phyloP scores from a whole-genome alignment of 345 rosid species.

The Boechera stricta region DNA sequence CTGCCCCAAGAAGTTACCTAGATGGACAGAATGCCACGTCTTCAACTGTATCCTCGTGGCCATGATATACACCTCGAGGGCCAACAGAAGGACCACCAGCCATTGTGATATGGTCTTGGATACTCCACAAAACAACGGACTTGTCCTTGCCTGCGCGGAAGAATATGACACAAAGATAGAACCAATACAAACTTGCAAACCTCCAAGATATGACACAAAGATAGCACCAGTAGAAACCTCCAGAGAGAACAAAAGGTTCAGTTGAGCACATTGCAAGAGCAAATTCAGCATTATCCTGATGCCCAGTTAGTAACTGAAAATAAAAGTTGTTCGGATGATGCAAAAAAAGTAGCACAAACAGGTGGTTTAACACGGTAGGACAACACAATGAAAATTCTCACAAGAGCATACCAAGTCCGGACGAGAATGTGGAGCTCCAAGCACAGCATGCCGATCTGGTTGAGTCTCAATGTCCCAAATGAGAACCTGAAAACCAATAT shows the following conservation, averaged over 20 bases:
- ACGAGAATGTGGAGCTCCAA: conserved; percentile 84
- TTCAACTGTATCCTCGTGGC: conserved; percentile 94
- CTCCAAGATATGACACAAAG: neutral
- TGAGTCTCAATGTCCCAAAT: conserved; percentile 96
- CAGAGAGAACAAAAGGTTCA: conserved; percentile 94
- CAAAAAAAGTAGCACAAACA: conserved; percentile 7
- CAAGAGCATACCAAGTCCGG: conserved; percentile 77
- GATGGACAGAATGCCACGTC: conserved; percentile 91
- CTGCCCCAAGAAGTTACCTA: conserved; percentile 56
- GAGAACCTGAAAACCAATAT: conserved; percentile 67
- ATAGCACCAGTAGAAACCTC: conserved; percentile 57
- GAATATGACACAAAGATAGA: conserved; percentile 14
- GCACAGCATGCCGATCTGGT: conserved; percentile 90
- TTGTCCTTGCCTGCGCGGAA: conserved; percentile 80
- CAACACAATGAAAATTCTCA: neutral
- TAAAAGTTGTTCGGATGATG: conserved; percentile 33
- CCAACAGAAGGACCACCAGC: conserved; percentile 65
- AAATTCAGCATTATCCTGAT: conserved; percentile 94
- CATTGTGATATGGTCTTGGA: conserved; percentile 82
- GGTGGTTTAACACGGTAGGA: neutral
- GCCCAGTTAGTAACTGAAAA: conserved; percentile 85
- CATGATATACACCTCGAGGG: conserved; percentile 83
- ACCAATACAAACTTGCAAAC: conserved; percentile 27
- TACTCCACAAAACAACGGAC: conserved; percentile 88
- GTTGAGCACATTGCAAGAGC: conserved; percentile 97